Percentiles rank a stretch among this genome's conserved stretches.
phyloP scores from a whole-genome alignment of 2,329 filamentous ascomycete genomes.

The Trichoderma sp. region DNA sequence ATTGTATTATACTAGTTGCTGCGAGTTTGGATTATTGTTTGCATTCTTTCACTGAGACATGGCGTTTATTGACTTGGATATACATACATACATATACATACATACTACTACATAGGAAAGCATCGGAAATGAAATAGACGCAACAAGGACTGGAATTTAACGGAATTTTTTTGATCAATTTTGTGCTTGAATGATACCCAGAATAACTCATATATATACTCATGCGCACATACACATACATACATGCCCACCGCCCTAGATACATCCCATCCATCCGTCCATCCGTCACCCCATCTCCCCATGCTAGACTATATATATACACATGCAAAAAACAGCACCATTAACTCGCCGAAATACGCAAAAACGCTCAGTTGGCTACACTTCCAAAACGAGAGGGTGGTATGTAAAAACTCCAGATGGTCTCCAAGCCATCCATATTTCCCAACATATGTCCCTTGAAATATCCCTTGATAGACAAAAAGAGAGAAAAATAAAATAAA shows the following conservation, averaged over 20 bases:
- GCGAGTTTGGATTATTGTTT: not conserved
- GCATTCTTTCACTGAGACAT: constrained; percentile 21
- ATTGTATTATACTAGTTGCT: not conserved
- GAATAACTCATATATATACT: constrained; percentile 1
- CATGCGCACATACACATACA: constrained; percentile 10
- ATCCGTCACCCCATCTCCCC: not conserved
- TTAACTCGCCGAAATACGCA: not conserved
- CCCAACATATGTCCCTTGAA: not conserved
- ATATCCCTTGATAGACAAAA: not conserved
- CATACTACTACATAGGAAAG: not conserved
- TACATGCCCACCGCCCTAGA: constrained; percentile 5
- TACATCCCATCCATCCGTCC: not conserved
- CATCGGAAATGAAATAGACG: not conserved
- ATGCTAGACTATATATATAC: constrained; percentile 19
- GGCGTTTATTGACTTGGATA: constrained; percentile 6
- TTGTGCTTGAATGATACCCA: not conserved
- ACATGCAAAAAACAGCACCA: constrained; percentile 21
- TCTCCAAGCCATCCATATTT: constrained; percentile 10
- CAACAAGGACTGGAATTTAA: constrained; percentile 7
- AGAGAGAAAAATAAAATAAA: not conserved
- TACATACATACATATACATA: not conserved
- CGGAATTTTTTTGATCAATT: not conserved
- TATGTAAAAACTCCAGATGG: not conserved
- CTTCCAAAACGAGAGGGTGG: constrained; percentile 17
- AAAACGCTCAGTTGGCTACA: constrained; percentile 19